Evolutionary conservation across 2,329 filamentous ascomycete species (phyloP).

Genomic region (Macrophomina phaseolina): DNA sequence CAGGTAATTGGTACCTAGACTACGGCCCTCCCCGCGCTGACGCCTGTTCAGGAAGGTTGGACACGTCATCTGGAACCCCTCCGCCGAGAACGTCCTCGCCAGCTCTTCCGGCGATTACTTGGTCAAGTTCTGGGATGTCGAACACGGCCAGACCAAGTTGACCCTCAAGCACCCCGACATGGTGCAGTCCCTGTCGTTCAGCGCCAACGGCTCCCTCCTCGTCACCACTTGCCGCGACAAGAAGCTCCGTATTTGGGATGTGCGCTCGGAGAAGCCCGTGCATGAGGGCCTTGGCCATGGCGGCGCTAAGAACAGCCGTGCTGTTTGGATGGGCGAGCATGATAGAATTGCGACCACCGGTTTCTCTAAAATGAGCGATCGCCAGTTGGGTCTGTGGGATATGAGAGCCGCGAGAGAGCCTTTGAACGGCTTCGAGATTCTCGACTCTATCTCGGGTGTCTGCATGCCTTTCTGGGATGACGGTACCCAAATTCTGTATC

Average conservation of each 20-base stretch:
- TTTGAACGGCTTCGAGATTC: conserved; percentile 84
- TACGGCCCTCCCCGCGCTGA: conserved; percentile 30
- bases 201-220: conserved; percentile 81
- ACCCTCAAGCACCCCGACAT: conserved; percentile 88
- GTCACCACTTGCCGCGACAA: conserved; percentile 97
- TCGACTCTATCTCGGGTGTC: conserved; percentile 96
- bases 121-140: conserved; percentile 94
- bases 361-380: conserved; percentile 98
- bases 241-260: conserved; percentile 97
- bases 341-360: conserved; percentile 95
- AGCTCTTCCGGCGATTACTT: conserved; percentile 94
- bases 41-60: conserved; percentile 78
- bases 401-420: conserved; percentile 78
- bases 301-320: conserved; percentile 96
- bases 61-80: conserved; percentile 96
- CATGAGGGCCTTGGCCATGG: conserved; percentile 85
- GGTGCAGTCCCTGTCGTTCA: conserved; percentile 95
- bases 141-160: conserved; percentile 74
- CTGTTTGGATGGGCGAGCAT: conserved; percentile 96
- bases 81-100: conserved; percentile 92
- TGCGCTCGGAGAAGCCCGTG: conserved; percentile 85
- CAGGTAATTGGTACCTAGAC: conserved; percentile 59
- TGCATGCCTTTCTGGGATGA: conserved; percentile 99
- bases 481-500: conserved; percentile 90
- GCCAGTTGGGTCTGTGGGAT: conserved; percentile 96